Conservation (phyloP, 306 rosid genomes). For the peach (Prunus persica) region Prunus_persica_NCBIv2 NC_034010.1:17933001-17933500, state of each 20-base stretch:
- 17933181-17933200: neutral
- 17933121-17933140: neutral
- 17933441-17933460: neutral
- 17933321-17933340: neutral
- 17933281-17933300: neutral
- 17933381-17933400: neutral
- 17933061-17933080: neutral
- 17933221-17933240: neutral
- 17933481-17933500: conserved; percentile 45
- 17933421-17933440: neutral
- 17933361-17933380: neutral
- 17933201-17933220: neutral
- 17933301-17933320: neutral
- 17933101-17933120: neutral
- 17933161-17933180: neutral
- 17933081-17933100: neutral
- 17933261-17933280: neutral
- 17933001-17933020: neutral
- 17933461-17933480: conserved; percentile 10
- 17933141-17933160: neutral
- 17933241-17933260: neutral
- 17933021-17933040: neutral
- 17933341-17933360: neutral
- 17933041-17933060: neutral
- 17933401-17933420: neutral